These are phyloP conservation scores for Pseudocercospora pini-densiflorae DNA, from an alignment of 2,329 filamentous ascomycete genomes.

Conservation along the genomic window DNA sequence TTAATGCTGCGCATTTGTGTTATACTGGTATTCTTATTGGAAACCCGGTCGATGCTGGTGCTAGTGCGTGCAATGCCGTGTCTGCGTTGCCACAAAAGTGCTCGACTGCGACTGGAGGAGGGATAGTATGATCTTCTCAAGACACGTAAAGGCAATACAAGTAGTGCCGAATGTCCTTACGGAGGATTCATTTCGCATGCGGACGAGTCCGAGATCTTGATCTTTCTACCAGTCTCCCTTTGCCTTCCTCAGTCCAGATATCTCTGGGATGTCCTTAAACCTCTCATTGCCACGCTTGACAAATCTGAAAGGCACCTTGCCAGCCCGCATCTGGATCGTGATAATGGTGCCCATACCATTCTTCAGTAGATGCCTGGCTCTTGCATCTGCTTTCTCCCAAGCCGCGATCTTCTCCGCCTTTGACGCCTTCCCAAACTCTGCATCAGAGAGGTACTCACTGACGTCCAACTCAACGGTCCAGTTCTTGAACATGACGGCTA, in stretches of 20 bases:
- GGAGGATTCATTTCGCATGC: too few relatives aligned
- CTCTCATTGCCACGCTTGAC: slow-evolving; percentile 72
- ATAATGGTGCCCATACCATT: slow-evolving; percentile 65
- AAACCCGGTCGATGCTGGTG: slow-evolving; percentile 11
- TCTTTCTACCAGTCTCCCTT: background rate
- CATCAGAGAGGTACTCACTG: slow-evolving; percentile 49
- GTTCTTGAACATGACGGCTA: slow-evolving; percentile 58
- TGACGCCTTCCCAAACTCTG: slow-evolving; percentile 44
- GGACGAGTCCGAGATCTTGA: too few relatives aligned
- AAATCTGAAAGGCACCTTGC: slow-evolving; percentile 68
- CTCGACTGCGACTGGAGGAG: slow-evolving; percentile 3
- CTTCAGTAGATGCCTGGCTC: slow-evolving; percentile 58
- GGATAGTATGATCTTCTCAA: background rate
- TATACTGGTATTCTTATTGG: slow-evolving; percentile 13
- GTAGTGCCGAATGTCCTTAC: too few relatives aligned
- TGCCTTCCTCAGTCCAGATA: background rate
- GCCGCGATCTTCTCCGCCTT: slow-evolving; percentile 58
- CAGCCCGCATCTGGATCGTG: slow-evolving; percentile 71
- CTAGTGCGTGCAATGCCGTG: slow-evolving; percentile 12
- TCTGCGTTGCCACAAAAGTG: slow-evolving; percentile 13
- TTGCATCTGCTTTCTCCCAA: slow-evolving; percentile 65
- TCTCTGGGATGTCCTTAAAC: slow-evolving; percentile 50
- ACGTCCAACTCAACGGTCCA: slow-evolving; percentile 74
- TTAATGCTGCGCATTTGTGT: slow-evolving; percentile 22
- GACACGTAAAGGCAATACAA: too few relatives aligned